phyloP scores from a whole-genome alignment of 768 basidiomycete genomes.

The Ephemerocybe angulata region DNA sequence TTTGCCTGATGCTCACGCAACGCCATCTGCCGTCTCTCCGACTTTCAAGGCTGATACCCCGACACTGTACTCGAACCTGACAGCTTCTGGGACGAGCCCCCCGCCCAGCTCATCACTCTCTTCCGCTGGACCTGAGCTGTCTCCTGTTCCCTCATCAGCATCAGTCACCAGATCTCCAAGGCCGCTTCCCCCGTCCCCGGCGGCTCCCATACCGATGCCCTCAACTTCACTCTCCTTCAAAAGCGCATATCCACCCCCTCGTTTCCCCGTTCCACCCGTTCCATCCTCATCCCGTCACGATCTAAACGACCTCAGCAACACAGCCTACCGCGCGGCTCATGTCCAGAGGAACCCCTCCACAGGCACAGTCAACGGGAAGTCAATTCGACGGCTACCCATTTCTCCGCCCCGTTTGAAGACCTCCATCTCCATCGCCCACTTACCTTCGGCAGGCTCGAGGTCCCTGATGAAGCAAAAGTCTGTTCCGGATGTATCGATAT shows the following conservation, averaged over 20 bases:
- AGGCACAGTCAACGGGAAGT: background rate
- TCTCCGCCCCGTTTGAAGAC: background rate
- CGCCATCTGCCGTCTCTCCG: background rate
- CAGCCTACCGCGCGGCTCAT: background rate
- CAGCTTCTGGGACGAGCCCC: background rate
- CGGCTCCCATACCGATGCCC: background rate
- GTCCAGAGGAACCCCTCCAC: background rate
- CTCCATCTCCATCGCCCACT: background rate
- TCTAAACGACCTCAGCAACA: background rate
- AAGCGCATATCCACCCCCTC: background rate
- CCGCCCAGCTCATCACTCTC: background rate
- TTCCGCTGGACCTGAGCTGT: background rate
- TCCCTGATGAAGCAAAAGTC: slow-evolving; percentile 7
- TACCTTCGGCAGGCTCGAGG: background rate
- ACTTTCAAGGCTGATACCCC: background rate
- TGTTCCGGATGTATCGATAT: slow-evolving; percentile 10
- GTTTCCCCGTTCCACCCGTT: background rate
- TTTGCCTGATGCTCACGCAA: background rate
- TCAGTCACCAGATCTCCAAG: background rate
- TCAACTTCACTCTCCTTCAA: background rate
- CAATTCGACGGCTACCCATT: background rate
- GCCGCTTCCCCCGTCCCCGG: slow-evolving; percentile 6
- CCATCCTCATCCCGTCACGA: slow-evolving; percentile 3
- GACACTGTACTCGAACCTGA: background rate
- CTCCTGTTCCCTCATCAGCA: background rate